phyloP scores from a whole-genome alignment of 208 protist species.

The Endotrypanum monterogeii region DNA sequence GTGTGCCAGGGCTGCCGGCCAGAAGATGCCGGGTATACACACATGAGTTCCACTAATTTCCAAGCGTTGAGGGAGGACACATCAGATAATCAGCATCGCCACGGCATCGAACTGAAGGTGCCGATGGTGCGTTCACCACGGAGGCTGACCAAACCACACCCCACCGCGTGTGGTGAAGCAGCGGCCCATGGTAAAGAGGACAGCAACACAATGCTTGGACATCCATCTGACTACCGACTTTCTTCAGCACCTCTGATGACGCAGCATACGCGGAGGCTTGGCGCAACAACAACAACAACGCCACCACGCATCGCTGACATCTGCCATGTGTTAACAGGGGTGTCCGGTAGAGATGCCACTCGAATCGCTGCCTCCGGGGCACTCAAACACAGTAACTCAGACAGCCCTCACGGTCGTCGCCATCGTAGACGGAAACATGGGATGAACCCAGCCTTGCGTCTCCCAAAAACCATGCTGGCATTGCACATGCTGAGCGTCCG shows the following conservation, averaged over 20 bases:
- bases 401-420: neutral
- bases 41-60: neutral
- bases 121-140: neutral
- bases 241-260: neutral
- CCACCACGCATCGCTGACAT: neutral
- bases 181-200: neutral
- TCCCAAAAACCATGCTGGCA: conserved; percentile 23
- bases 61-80: neutral
- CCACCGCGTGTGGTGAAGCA: neutral
- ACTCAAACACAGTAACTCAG: neutral
- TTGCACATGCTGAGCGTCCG: conserved; percentile 16
- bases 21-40: neutral
- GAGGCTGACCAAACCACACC: neutral
- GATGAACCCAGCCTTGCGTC: neutral
- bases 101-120: neutral
- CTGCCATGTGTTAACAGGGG: neutral
- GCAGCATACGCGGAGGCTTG: neutral
- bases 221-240: neutral
- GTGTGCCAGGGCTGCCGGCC: neutral
- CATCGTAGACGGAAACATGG: neutral
- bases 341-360: neutral
- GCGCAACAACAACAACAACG: neutral
- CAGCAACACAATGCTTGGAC: neutral
- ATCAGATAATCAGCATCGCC: neutral
- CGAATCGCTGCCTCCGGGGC: neutral